Conservation (phyloP, 345 rosid species). For the Sisymbrium irio region DNA sequence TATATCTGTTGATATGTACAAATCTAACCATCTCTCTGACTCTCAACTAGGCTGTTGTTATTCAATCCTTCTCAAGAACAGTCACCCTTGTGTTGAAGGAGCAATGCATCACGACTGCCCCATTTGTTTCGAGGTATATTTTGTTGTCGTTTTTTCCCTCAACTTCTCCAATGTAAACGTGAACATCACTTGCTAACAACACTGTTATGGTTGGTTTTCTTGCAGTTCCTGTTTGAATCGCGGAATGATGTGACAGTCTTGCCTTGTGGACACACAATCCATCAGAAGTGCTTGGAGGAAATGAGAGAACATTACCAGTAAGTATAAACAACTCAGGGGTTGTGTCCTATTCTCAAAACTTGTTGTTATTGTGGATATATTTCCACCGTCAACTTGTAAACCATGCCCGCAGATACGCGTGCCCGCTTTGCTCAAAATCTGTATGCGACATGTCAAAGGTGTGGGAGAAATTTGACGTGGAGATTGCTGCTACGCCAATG, state of each 20-base stretch:
- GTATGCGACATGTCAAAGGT: conserved; percentile 91
- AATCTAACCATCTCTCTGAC: neutral
- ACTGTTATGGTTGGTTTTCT: conserved; percentile 1
- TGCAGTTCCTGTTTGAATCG: conserved; percentile 81
- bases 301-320: conserved; percentile 82
- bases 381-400: neutral
- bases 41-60: conserved; percentile 72
- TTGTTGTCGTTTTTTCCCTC: neutral
- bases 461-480: conserved; percentile 83
- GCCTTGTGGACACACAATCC: conserved; percentile 92
- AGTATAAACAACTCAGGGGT: conserved; percentile 19
- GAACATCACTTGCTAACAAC: neutral
- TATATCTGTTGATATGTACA: neutral
- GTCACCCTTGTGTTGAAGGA: conserved; percentile 91
- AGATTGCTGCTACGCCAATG: conserved; percentile 84
- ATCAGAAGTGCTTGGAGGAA: conserved; percentile 68
- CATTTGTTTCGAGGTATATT: conserved; percentile 80
- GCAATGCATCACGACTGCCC: conserved; percentile 99
- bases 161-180: neutral
- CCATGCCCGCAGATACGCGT: conserved; percentile 54
- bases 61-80: conserved; percentile 58
- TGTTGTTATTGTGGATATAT: neutral
- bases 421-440: conserved; percentile 88
- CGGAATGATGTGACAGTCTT: conserved; percentile 64
- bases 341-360: neutral